These are phyloP conservation scores for Canariomyces notabilis DNA, from an alignment of 2,329 filamentous ascomycete species.

Conservation along the genomic window DNA sequence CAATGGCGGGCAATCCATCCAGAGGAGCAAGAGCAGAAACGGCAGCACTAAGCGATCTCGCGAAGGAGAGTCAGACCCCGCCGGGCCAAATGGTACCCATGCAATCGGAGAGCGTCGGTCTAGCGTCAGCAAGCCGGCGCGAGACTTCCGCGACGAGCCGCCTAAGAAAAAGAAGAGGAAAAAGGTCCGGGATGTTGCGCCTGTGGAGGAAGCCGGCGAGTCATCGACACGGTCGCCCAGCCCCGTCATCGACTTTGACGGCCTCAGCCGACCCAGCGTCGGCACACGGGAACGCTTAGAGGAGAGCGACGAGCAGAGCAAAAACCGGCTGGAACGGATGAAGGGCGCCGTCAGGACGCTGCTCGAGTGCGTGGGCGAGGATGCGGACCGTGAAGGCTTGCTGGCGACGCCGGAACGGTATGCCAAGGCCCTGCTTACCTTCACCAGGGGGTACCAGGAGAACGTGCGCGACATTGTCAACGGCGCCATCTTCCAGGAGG, in stretches of 20 bases:
- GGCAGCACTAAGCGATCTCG: conserved; percentile 18
- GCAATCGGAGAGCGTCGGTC: conserved; percentile 39
- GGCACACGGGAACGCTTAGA: conserved; percentile 62
- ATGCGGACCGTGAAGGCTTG: conserved; percentile 60
- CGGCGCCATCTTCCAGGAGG: conserved; percentile 89
- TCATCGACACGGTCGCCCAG: conserved; percentile 42
- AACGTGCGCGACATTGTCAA: conserved; percentile 91
- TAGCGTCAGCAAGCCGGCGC: conserved; percentile 56
- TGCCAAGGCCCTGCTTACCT: conserved; percentile 90
- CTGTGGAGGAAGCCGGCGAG: conserved; percentile 27
- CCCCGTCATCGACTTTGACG: conserved; percentile 58
- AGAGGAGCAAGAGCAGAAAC: conserved; percentile 22
- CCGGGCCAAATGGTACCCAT: conserved; percentile 11
- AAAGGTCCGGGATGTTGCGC: conserved; percentile 18
- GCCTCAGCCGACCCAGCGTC: conserved; percentile 53
- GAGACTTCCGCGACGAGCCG: conserved; percentile 54
- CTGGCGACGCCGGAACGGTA: conserved; percentile 75
- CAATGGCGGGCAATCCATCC: conserved; percentile 30
- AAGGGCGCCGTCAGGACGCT: conserved; percentile 59
- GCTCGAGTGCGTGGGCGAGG: conserved; percentile 64
- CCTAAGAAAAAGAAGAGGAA: conserved; percentile 36
- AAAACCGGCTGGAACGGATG: conserved; percentile 52
- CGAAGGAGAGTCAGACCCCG: conserved; percentile 9
- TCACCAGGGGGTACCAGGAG: conserved; percentile 95
- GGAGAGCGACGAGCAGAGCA: conserved; percentile 48